Evolutionary conservation across 441 rosid genomes (phyloP).

Genomic region (Populus tomentosa): DNA sequence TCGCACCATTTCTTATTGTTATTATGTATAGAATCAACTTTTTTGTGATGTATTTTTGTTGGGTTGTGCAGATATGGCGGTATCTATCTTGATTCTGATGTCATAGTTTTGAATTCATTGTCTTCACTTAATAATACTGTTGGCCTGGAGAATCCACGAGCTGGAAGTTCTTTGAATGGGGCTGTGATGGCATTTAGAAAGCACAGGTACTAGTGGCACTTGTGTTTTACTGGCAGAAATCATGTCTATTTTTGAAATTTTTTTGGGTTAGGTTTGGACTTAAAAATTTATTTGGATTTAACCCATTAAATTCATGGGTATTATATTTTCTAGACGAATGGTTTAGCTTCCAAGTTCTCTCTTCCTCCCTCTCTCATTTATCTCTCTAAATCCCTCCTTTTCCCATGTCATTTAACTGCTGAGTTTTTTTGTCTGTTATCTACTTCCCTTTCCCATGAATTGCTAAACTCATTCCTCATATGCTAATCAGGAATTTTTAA

Average conservation of each 20-base stretch:
- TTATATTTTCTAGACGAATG: background rate
- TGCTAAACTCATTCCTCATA: background rate
- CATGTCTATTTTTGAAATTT: constrained; percentile 4
- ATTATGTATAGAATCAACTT: background rate
- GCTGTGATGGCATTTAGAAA: constrained; percentile 82
- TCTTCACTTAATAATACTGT: constrained; percentile 57
- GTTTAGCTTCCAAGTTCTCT: background rate
- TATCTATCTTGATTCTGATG: constrained; percentile 78
- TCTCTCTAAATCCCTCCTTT: background rate
- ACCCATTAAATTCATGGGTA: background rate
- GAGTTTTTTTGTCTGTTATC: background rate
- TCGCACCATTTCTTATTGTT: background rate
- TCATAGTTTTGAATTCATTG: constrained; percentile 69
- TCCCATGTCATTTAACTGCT: background rate
- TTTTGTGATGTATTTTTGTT: background rate
- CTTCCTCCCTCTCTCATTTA: background rate
- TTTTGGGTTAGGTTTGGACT: background rate
- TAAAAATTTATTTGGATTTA: background rate
- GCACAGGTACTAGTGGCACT: constrained; percentile 44
- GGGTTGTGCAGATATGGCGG: constrained; percentile 80
- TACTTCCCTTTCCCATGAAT: background rate
- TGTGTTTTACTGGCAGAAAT: constrained; percentile 7
- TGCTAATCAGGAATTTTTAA: background rate
- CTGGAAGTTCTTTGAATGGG: constrained; percentile 62
- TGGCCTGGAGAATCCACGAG: constrained; percentile 54